Percentiles rank a stretch among this genome's conserved stretches.
These are phyloP conservation scores for Solanum aculeatissimum DNA, from an alignment of 305 asterid genomes.

Conservation along the genomic window DNA sequence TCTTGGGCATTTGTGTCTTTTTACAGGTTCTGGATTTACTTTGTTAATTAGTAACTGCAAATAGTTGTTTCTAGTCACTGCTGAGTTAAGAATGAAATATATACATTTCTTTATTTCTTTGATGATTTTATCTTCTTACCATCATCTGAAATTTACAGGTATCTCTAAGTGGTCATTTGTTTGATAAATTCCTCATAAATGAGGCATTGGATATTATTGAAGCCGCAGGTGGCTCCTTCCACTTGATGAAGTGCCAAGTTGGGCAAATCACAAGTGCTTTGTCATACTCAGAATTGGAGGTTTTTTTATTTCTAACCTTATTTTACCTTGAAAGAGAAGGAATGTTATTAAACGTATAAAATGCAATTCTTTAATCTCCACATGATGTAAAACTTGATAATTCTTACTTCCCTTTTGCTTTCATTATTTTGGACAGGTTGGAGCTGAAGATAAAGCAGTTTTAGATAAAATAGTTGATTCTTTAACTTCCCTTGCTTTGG, in stretches of 20 bases:
- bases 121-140: not conserved
- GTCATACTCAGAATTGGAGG: constrained; percentile 93
- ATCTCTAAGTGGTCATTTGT: constrained; percentile 89
- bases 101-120: not conserved
- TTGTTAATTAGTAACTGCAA: not conserved
- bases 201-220: constrained; percentile 93
- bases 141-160: constrained; percentile 38
- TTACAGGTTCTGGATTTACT: not conserved
- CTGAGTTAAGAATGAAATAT: not conserved
- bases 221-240: constrained; percentile 96
- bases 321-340: not conserved
- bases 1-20: not conserved
- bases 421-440: constrained; percentile 45
- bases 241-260: constrained; percentile 81
- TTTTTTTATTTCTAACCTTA: constrained; percentile 10
- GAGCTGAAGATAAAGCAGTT: constrained; percentile 67
- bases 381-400: not conserved
- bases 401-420: not conserved
- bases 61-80: not conserved
- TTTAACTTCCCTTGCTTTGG: constrained; percentile 56
- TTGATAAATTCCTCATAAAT: constrained; percentile 78
- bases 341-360: not conserved
- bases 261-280: constrained; percentile 61
- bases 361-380: not conserved
- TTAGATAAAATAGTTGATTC: constrained; percentile 71